A percentile compares a stretch with the other conserved stretches of the same genome.
These are phyloP conservation scores for Alternaria sp. DNA, from an alignment of 2,329 filamentous ascomycete genomes.

Conservation along the genomic window DNA sequence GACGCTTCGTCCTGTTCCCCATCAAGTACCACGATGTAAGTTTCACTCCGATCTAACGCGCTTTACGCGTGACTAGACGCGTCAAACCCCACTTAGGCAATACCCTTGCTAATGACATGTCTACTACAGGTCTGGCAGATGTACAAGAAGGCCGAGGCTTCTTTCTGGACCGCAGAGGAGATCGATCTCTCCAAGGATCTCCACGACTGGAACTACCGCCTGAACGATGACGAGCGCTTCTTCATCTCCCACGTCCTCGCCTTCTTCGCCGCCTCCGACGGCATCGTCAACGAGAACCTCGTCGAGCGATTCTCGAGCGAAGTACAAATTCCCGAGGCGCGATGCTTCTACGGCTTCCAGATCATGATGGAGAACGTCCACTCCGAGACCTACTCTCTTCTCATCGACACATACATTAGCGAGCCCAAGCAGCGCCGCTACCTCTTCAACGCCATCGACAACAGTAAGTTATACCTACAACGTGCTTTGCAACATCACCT, in stretches of 20 bases:
- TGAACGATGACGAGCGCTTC: constrained; percentile 96
- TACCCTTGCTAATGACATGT: constrained; percentile 37
- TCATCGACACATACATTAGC: constrained; percentile 99
- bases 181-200: constrained; percentile 99
- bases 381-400: constrained; percentile 98
- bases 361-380: constrained; percentile 99
- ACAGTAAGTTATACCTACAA: constrained; percentile 66
- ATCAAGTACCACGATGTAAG: constrained; percentile 99
- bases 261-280: constrained; percentile 98
- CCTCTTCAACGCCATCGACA: constrained; percentile 98
- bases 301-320: constrained; percentile 97
- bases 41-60: constrained; percentile 29
- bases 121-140: constrained; percentile 91
- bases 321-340: constrained; percentile 95
- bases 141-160: constrained; percentile 99
- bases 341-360: constrained; percentile 99
- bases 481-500: constrained; percentile 23
- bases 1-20: constrained; percentile 96
- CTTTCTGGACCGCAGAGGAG: constrained; percentile 99
- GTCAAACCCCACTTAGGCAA: constrained; percentile 54
- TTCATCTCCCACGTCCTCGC: constrained; percentile 98
- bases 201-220: constrained; percentile 97
- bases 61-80: constrained; percentile 63
- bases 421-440: constrained; percentile 92
- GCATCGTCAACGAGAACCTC: constrained; percentile 99